These are phyloP conservation scores for Trichomonas gallinae DNA, from an alignment of 208 protist genomes.

Conservation along the genomic window DNA sequence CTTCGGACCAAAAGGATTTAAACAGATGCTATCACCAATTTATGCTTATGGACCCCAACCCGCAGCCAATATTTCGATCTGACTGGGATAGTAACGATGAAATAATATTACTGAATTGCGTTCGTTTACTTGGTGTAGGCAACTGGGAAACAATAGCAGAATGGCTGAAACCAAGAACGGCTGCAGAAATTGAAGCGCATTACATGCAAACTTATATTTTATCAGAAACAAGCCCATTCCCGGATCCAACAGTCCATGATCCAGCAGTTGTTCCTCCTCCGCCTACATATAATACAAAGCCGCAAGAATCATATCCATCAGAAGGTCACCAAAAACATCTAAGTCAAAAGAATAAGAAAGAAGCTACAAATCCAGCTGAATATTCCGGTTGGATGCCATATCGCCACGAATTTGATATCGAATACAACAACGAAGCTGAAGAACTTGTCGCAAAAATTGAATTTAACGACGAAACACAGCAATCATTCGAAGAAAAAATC, in stretches of 20 bases:
- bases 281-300: not conserved
- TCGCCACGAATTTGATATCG: not conserved
- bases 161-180: not conserved
- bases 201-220: not conserved
- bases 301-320: not conserved
- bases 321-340: not conserved
- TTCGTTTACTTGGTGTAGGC: not conserved
- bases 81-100: not conserved
- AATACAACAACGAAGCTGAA: not conserved
- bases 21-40: not conserved
- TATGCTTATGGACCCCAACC: not conserved
- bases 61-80: not conserved
- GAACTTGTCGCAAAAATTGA: not conserved
- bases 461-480: not conserved
- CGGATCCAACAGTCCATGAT: not conserved
- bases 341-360: not conserved
- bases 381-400: conserved; percentile 3
- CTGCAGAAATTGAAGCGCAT: not conserved
- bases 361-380: not conserved
- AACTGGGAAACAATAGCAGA: not conserved
- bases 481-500: conserved; percentile 3
- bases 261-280: not conserved
- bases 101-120: not conserved
- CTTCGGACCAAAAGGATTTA: not conserved
- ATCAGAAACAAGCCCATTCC: not conserved